A percentile compares a stretch with the other conserved stretches of the same genome.
These are phyloP conservation scores for Meira miltonrushii DNA, from an alignment of 1,284 basidiomycete genomes.

Conservation along the genomic window DNA sequence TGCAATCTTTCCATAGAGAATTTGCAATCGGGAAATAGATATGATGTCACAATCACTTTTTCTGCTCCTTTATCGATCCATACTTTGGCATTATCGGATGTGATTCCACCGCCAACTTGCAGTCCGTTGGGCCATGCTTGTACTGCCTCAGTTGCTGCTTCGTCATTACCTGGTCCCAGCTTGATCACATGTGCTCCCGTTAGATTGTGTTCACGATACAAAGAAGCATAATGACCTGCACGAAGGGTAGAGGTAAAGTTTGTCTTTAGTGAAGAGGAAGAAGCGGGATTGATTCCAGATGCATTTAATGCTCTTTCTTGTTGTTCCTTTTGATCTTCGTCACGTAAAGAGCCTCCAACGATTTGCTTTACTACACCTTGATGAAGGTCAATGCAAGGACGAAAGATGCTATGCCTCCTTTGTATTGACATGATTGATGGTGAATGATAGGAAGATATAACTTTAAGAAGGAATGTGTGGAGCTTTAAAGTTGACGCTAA, in stretches of 20 bases:
- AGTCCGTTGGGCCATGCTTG: slow-evolving; percentile 73
- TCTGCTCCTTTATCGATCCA: slow-evolving; percentile 87
- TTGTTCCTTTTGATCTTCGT: slow-evolving; percentile 31
- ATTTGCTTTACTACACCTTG: slow-evolving; percentile 80
- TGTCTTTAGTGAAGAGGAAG: slow-evolving; percentile 62
- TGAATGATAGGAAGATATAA: background rate
- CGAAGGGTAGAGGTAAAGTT: slow-evolving; percentile 88
- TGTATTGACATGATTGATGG: background rate
- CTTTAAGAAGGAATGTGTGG: too few relatives aligned
- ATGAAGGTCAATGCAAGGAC: slow-evolving; percentile 96
- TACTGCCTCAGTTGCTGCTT: slow-evolving; percentile 76
- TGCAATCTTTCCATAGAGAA: slow-evolving; percentile 73
- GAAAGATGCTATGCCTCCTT: slow-evolving; percentile 59
- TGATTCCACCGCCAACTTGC: slow-evolving; percentile 93
- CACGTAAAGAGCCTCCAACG: slow-evolving; percentile 79
- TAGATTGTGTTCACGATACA: slow-evolving; percentile 70
- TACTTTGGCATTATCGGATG: slow-evolving; percentile 67
- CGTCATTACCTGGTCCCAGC: slow-evolving; percentile 80
- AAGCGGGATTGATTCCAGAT: background rate
- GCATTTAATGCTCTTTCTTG: slow-evolving; percentile 52
- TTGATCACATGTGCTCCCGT: slow-evolving; percentile 93
- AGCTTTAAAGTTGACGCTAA: too few relatives aligned
- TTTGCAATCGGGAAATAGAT: slow-evolving; percentile 75
- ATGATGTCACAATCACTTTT: slow-evolving; percentile 97
- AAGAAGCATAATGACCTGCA: slow-evolving; percentile 70